A percentile compares a stretch with the other conserved stretches of the same genome.
These are phyloP conservation scores for Paramecium caudatum DNA, from an alignment of 73 alveolate species.

Conservation along the genomic window DNA sequence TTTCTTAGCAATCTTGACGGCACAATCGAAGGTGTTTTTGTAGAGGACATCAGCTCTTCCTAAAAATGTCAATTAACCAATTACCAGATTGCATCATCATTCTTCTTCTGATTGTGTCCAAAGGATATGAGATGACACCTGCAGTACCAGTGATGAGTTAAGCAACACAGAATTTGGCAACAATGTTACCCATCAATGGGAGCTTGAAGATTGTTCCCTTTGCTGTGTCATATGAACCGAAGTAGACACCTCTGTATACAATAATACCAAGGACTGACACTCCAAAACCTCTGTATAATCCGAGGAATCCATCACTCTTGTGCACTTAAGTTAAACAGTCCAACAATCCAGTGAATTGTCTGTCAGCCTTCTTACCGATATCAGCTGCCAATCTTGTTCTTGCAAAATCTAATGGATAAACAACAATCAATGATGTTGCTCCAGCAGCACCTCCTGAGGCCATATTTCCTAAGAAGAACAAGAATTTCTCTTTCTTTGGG, in stretches of 20 bases:
- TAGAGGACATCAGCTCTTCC: conserved; percentile 85
- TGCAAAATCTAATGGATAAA: conserved; percentile 95
- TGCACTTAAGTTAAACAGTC: conserved; percentile 87
- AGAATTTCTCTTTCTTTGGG: conserved; percentile 84
- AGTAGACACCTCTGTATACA: conserved; percentile 93
- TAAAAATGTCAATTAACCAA: neutral
- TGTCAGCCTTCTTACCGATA: conserved; percentile 86
- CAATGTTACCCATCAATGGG: conserved; percentile 75
- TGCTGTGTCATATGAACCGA: conserved; percentile 95
- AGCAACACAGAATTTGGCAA: conserved; percentile 88
- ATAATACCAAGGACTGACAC: conserved; percentile 91
- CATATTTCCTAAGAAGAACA: conserved; percentile 90
- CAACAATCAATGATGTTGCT: conserved; percentile 88
- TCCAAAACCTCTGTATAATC: conserved; percentile 96
- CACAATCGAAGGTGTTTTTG: conserved; percentile 86
- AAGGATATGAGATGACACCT: conserved; percentile 90
- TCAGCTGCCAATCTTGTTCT: conserved; percentile 97
- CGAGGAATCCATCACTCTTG: conserved; percentile 88
- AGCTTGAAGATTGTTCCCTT: conserved; percentile 84
- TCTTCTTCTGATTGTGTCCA: conserved; percentile 96
- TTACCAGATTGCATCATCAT: conserved; percentile 92
- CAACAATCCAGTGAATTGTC: conserved; percentile 90
- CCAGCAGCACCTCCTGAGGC: conserved; percentile 97
- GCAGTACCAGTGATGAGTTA: conserved; percentile 87
- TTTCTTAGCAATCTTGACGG: conserved; percentile 79